Evolutionary conservation across 2,329 filamentous ascomycete genomes (phyloP).

Genomic region (Gyromitra esculenta): DNA sequence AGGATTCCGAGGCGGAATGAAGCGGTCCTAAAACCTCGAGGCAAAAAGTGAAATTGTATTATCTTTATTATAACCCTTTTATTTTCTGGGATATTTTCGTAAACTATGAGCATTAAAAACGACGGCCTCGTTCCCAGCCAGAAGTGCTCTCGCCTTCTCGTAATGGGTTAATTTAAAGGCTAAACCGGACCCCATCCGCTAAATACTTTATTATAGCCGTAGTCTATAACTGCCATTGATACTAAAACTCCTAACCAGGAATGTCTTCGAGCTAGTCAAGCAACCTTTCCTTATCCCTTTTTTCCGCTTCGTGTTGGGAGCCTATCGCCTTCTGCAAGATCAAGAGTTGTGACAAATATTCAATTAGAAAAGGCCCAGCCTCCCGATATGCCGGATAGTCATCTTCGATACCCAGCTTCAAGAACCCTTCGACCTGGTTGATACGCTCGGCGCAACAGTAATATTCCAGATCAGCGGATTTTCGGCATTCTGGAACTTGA

Average conservation of each 20-base stretch:
- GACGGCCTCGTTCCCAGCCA: too few species aligned
- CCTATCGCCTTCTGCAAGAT: background rate
- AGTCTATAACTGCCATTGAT: too few species aligned
- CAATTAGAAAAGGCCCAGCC: background rate
- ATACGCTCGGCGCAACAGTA: background rate
- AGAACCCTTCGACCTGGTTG: background rate
- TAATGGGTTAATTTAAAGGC: too few species aligned
- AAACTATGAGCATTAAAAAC: too few species aligned
- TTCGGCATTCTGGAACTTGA: background rate
- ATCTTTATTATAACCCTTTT: too few species aligned
- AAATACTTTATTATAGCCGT: too few species aligned
- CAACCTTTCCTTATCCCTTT: background rate
- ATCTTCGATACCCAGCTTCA: background rate
- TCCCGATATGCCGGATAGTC: background rate
- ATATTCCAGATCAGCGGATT: background rate
- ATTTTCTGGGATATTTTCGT: too few species aligned
- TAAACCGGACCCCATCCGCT: too few species aligned
- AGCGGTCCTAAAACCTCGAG: too few species aligned
- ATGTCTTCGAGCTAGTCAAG: background rate
- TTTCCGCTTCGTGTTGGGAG: background rate
- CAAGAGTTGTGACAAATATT: background rate
- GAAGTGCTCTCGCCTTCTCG: too few species aligned
- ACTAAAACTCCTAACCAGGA: background rate
- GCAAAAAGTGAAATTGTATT: too few species aligned
- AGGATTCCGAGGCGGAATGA: too few species aligned